Conservation (phyloP, 192 early-diverging fungal species). For the Coemansia aciculifera region DNA sequence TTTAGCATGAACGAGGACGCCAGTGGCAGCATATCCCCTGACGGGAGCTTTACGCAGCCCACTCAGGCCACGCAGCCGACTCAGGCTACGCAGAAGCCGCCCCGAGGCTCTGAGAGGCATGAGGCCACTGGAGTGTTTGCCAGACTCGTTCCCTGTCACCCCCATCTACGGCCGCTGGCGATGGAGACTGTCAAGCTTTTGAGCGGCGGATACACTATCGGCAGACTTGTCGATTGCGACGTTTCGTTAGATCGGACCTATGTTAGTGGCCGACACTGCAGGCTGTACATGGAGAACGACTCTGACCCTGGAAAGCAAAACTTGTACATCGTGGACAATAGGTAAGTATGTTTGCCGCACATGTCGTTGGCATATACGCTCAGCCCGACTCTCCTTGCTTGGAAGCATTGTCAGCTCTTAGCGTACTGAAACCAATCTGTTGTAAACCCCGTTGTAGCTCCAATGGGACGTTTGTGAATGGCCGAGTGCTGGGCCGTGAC, state of each 20-base stretch:
- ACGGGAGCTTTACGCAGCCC: slow-evolving; percentile 30
- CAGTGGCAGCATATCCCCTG: slow-evolving; percentile 1
- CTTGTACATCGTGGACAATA: slow-evolving; percentile 38
- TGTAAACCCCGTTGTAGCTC: slow-evolving; percentile 18
- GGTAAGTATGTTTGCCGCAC: slow-evolving; percentile 11
- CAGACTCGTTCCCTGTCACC: slow-evolving; percentile 37
- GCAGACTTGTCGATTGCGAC: slow-evolving; percentile 36
- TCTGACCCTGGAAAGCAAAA: slow-evolving; percentile 16
- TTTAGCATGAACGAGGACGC: slow-evolving; percentile 11
- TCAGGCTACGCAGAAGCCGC: slow-evolving; percentile 42
- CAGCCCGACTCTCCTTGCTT: not conserved
- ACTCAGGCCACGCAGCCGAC: slow-evolving; percentile 48
- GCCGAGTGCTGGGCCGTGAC: slow-evolving; percentile 35
- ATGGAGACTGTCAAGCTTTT: slow-evolving; percentile 36
- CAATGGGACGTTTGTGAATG: slow-evolving; percentile 54
- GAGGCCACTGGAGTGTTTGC: slow-evolving; percentile 25
- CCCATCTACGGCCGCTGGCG: slow-evolving; percentile 29
- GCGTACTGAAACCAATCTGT: not conserved
- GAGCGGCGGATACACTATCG: slow-evolving; percentile 37
- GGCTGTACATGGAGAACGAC: slow-evolving; percentile 33
- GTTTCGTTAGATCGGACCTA: slow-evolving; percentile 31
- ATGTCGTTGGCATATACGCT: not conserved
- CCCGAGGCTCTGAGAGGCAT: slow-evolving; percentile 9
- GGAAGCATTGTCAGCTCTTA: not conserved
- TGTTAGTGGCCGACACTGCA: slow-evolving; percentile 43